Evolutionary conservation across 2,329 filamentous ascomycete species (phyloP), one percentile per base, ranked within the genome.

Genomic region (Penicillium crustosum): DNA sequence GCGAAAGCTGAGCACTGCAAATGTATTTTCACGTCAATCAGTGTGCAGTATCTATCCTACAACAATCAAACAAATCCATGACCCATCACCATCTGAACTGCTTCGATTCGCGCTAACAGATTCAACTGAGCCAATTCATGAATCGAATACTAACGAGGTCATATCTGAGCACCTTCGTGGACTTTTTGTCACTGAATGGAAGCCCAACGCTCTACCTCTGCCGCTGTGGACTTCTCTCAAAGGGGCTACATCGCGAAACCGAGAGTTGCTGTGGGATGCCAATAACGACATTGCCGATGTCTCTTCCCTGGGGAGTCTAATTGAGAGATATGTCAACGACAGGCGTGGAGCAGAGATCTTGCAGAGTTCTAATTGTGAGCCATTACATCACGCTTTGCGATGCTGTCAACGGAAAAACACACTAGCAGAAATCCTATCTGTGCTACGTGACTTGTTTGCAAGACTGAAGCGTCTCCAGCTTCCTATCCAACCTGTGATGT

Each of bases 71-170:
- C 53, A 27, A 35, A 25, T 39, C 21, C 53, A 27, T 25, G 59
- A 59, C 36, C 69, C 53, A 61, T 68, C 39, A 39, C 63, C 68
- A 23, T 68, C 71, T 21, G 66, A 74, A 51, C 47, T 75, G 47
- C 60, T 75, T 39, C 70, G 72, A 53, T 75, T 70, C 61, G 63
- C 67, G 13, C 47, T 76, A 36, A 73, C 61, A 9, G 66, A 66
- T 29, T 67, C 60, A 23, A 63, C 60, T 31, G 45, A 57, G 43
- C 31, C 54, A 19, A 19, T 44, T 29, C 27, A 54, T 9, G 47
- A 63, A 33, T 19, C 53, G 5, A 45, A 50, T 4, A 36, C 31
- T 17, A 54, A 55, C 13, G 13, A 50, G 6, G 47, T 55, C 3
- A 29, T 66, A 25, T 60, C 67, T 41, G 29, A 52, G 36, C 47